Percentiles rank a stretch among this genome's conserved stretches.
These are phyloP conservation scores for Cryptococcus sp. DNA, from an alignment of 1,284 basidiomycete genomes.

Conservation along the genomic window DNA sequence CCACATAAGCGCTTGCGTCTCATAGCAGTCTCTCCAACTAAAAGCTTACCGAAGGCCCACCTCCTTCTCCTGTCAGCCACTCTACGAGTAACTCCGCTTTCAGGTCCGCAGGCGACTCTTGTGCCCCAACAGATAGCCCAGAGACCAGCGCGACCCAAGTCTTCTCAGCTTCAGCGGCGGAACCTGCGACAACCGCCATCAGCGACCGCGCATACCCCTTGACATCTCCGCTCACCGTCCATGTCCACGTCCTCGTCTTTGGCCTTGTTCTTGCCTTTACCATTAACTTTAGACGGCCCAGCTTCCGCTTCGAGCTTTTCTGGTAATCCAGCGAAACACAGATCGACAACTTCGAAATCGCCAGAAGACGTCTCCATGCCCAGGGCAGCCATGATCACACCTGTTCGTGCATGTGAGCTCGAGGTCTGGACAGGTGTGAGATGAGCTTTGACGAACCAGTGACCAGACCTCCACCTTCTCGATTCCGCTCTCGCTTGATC, in stretches of 20 bases:
- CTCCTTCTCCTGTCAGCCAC: conserved; percentile 81
- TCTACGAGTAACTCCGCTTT: conserved; percentile 80
- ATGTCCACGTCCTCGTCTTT: conserved; percentile 29
- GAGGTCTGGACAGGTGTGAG: not conserved
- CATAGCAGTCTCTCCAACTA: no score
- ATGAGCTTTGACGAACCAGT: conserved; percentile 59
- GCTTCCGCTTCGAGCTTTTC: conserved; percentile 56
- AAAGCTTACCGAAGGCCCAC: conserved; percentile 60
- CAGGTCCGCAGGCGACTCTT: conserved; percentile 64
- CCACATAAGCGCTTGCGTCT: not conserved
- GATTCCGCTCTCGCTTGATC: conserved; percentile 50
- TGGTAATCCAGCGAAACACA: conserved; percentile 80
- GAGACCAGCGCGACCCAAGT: conserved; percentile 82
- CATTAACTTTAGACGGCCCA: conserved; percentile 46
- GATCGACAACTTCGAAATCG: conserved; percentile 90
- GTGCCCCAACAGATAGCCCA: conserved; percentile 69
- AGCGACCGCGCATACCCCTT: not conserved
- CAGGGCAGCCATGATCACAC: conserved; percentile 84
- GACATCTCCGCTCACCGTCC: conserved; percentile 21
- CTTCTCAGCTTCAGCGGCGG: conserved; percentile 50
- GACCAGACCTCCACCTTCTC: conserved; percentile 64
- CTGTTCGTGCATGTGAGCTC: conserved; percentile 29
- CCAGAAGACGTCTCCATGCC: conserved; percentile 86
- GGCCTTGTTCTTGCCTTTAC: conserved; percentile 53
- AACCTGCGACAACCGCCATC: conserved; percentile 12